Evolutionary conservation across 305 asterid genomes (phyloP).

Genomic region (Solanum hybrid): DNA sequence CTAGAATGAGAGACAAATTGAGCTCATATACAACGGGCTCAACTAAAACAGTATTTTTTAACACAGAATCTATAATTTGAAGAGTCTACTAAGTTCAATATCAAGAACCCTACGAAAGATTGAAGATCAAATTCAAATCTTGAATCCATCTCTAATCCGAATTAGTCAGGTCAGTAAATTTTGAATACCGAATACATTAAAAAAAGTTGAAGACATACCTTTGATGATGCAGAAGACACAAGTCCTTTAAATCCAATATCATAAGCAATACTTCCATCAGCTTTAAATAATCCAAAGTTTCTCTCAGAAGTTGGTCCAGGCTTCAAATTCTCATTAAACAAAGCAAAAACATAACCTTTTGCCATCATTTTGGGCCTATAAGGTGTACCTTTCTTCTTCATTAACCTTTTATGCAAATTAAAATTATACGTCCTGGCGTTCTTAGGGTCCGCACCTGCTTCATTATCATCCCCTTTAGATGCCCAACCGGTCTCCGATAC

Average conservation of each 20-base stretch:
- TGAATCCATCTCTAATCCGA: fast-evolving
- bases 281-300: constrained; percentile 67
- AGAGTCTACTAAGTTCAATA: not conserved
- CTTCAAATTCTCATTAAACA: constrained; percentile 76
- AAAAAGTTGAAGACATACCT: not conserved
- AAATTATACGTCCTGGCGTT: constrained; percentile 77
- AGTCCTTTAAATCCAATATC: constrained; percentile 75
- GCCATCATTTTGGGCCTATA: constrained; percentile 51
- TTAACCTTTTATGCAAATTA: constrained; percentile 72
- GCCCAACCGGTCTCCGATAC: constrained; percentile 98
- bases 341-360: constrained; percentile 79
- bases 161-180: not conserved
- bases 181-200: not conserved
- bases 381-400: constrained; percentile 88
- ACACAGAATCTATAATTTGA: not conserved
- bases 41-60: not conserved
- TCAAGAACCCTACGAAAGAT: not conserved
- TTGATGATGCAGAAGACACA: not conserved
- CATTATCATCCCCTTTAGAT: constrained; percentile 73
- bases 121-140: not conserved
- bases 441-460: constrained; percentile 55
- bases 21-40: not conserved
- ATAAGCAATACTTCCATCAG: constrained; percentile 69
- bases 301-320: constrained; percentile 71
- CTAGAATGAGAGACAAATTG: not conserved